phyloP scores from a whole-genome alignment of 2,329 filamentous ascomycete genomes.

The Scedosporium dehoogii region DNA sequence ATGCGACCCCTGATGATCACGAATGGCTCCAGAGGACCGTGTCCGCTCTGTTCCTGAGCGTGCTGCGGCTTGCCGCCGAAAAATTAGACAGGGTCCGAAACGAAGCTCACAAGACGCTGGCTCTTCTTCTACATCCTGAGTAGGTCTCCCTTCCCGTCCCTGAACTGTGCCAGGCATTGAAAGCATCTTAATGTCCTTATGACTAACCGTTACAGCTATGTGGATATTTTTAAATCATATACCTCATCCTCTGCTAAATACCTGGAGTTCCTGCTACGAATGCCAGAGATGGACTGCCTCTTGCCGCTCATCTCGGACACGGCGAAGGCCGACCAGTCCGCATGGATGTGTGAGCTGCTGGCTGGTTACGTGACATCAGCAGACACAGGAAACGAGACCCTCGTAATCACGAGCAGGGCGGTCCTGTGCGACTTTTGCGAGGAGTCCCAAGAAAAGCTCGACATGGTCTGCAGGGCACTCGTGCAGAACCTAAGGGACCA shows the following conservation, averaged over 20 bases:
- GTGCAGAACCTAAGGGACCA: slow-evolving; percentile 41
- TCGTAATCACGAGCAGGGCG: slow-evolving; percentile 58
- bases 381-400: slow-evolving; percentile 66
- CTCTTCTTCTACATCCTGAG: slow-evolving; percentile 33
- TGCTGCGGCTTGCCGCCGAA: slow-evolving; percentile 67
- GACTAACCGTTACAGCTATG: slow-evolving; percentile 18
- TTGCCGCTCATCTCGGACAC: slow-evolving; percentile 25
- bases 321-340: slow-evolving; percentile 18
- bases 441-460: slow-evolving; percentile 25
- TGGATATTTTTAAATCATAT: slow-evolving; percentile 23
- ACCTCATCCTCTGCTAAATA: slow-evolving; percentile 51
- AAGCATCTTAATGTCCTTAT: not conserved
- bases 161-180: not conserved
- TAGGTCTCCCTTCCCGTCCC: slow-evolving; percentile 21
- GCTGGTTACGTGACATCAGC: slow-evolving; percentile 63
- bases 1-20: slow-evolving; percentile 10
- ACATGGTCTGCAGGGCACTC: slow-evolving; percentile 40
- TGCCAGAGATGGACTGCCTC: slow-evolving; percentile 28
- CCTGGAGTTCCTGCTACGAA: slow-evolving; percentile 42
- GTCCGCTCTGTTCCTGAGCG: slow-evolving; percentile 33
- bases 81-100: slow-evolving; percentile 81
- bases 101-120: slow-evolving; percentile 48
- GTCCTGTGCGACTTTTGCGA: slow-evolving; percentile 50
- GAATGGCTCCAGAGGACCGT: slow-evolving; percentile 21
- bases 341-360: slow-evolving; percentile 45